Evolutionary conservation across 192 early-diverging fungal genomes (phyloP).

Genomic region (Chytriomyces confervae): DNA sequence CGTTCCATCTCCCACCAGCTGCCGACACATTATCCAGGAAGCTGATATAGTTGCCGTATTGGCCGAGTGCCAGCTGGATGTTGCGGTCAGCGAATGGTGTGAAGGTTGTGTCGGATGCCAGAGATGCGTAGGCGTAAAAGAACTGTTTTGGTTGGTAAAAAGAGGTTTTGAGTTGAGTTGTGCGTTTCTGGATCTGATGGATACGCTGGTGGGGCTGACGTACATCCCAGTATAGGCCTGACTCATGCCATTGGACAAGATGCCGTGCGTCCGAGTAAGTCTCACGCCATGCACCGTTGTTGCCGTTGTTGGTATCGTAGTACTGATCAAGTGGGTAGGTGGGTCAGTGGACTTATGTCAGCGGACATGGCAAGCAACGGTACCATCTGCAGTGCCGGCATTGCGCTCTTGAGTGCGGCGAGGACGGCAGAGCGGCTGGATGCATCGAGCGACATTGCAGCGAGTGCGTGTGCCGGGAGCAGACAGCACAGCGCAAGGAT

Average conservation of each 20-base stretch:
- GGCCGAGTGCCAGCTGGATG: background rate
- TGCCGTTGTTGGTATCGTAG: background rate
- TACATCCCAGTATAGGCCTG: constrained; percentile 27
- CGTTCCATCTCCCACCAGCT: constrained; percentile 47
- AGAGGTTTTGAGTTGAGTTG: background rate
- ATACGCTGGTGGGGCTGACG: background rate
- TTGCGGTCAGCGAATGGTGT: constrained; percentile 13
- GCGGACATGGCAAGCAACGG: too few relatives aligned
- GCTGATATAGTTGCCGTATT: constrained; percentile 13
- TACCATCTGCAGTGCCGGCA: too few relatives aligned
- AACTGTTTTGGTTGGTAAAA: background rate
- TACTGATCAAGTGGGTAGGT: background rate
- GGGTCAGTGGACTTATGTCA: too few relatives aligned
- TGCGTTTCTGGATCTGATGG: too few relatives aligned
- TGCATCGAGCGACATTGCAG: too few relatives aligned
- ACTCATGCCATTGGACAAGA: constrained; percentile 27
- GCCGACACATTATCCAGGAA: constrained; percentile 9
- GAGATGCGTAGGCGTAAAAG: constrained; percentile 1
- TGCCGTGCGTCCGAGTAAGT: background rate
- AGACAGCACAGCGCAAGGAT: too few relatives aligned
- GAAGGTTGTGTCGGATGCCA: constrained; percentile 7
- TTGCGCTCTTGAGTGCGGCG: too few relatives aligned
- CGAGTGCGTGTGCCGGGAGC: too few relatives aligned
- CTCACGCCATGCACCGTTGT: constrained; percentile 21
- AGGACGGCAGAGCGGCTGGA: too few relatives aligned